phyloP scores from a whole-genome alignment of 352 stramenopile species.

The Sclerospora graminicola region DNA sequence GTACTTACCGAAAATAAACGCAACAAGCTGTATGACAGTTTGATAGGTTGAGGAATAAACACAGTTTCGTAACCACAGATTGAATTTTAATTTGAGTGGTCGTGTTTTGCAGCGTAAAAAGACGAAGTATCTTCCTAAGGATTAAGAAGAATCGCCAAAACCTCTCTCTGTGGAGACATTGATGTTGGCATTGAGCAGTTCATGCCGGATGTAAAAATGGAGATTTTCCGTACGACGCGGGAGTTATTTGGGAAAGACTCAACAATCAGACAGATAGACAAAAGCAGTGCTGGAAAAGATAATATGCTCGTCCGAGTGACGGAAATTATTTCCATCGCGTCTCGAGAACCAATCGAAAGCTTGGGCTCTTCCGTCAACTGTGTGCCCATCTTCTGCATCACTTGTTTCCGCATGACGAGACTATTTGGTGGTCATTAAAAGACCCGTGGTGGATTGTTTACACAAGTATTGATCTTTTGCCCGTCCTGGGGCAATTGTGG shows the following conservation, averaged over 20 bases:
- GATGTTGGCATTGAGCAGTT: slow-evolving; percentile 80
- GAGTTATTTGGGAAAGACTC: slow-evolving; percentile 52
- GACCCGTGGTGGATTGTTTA: slow-evolving; percentile 76
- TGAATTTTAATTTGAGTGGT: too few relatives aligned
- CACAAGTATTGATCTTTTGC: slow-evolving; percentile 71
- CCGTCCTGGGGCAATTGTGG: slow-evolving; percentile 80
- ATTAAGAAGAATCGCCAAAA: too few relatives aligned
- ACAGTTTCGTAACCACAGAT: too few relatives aligned
- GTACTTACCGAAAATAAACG: too few relatives aligned
- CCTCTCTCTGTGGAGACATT: slow-evolving; percentile 46
- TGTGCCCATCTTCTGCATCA: slow-evolving; percentile 80
- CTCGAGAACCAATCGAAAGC: slow-evolving; percentile 6
- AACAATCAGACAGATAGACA: slow-evolving; percentile 4
- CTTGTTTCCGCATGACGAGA: slow-evolving; percentile 81
- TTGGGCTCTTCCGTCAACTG: slow-evolving; percentile 27
- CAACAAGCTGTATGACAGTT: too few relatives aligned
- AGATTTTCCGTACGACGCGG: slow-evolving; percentile 79
- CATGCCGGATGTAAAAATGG: slow-evolving; percentile 83
- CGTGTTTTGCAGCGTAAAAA: too few relatives aligned
- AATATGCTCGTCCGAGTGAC: not conserved
- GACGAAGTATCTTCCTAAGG: too few relatives aligned
- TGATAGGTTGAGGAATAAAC: too few relatives aligned
- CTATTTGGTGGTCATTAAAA: slow-evolving; percentile 79
- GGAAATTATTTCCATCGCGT: slow-evolving; percentile 1
- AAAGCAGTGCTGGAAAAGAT: not conserved